Base-by-base conservation (phyloP, 768 basidiomycete genomes). In the Boletus fagicola region DNA sequence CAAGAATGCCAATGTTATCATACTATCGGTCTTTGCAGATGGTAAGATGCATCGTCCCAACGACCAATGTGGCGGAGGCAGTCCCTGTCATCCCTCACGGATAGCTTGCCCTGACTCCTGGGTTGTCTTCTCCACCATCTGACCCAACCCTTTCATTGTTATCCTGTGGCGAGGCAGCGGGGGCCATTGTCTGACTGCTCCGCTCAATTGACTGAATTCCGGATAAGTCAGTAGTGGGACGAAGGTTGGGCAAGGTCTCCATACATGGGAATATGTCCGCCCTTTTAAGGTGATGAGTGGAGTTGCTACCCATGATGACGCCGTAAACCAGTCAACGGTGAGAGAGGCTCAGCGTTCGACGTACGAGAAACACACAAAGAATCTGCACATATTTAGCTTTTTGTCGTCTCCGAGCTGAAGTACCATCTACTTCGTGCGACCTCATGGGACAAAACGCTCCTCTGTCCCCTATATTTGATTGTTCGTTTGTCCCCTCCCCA, bases 61-160 rank as follows among this genome's bases (percentile, higher is more conserved):
- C 50, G 9, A 55, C 18, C 22, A 36, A 36, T 28, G 18, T 49
- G 35, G 45, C 48, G 30, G 46, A 43, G 33, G n/a, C 1, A 26
- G 31, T 54, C 36, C 47, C 54, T 33, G 46, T 20, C 7, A 11
- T 31, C 36, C 49, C 31, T 47, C 22, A 28, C 47, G 20, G 15
- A 42, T 15, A 40, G 5, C 43, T 39, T 51, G 24, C 67, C 67
- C 62, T 66, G 50, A 44, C 45, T 30, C 67, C 58, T 63, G 58
- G 57, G 63, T 33, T 62, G 42, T 28, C 33, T 49, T n/a, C n/a
- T 18, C 38, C 44, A 43, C 55, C 57, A 54, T 18, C 58, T 54
- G 54, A 57, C 5, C 22, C 39, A 65, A 26, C 65, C 50, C 47
- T 50, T 56, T 57, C 39, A 42, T 42, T n/a, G 5, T 49, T 38